Base-by-base conservation (phyloP, 768 basidiomycete species). In the Chalciporus sphaerocephalus region DNA sequence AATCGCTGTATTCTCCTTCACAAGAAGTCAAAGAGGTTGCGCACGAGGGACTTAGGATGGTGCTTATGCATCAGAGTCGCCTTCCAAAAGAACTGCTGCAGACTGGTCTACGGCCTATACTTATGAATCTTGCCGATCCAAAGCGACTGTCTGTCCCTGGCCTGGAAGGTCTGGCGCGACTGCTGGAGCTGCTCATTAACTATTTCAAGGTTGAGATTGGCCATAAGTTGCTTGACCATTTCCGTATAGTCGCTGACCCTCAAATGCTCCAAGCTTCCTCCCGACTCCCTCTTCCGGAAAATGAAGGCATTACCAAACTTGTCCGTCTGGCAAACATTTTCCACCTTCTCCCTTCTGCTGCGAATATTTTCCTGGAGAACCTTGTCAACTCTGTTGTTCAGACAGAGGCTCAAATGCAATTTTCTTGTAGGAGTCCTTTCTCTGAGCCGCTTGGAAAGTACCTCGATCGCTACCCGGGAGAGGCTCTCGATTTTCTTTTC, bases 181-280 rank as follows among this genome's bases (percentile, higher is more conserved):
- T 99, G 39, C 73, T 99, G 39, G 92, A 96, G 64, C 78, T 99
- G 6, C 70, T 99, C 44, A 96, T 93, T 30, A 97, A 97, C 64
- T 98, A 99, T 69, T 99, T 99, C 82, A 98, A 97, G 65, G 95
- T 99, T 15, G 96, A 99, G 70, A 98, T 99, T 48, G 96, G 96
- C 1, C 81, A 90, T 65, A 99, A 99, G 68, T 80, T 99, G 6
- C 74, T 99, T 17, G 96, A 98, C 57, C 96, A 99, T 63, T 97
- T 95, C 69, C 84, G 86, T 34, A 82, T 87, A 28, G 85, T 99
- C 17, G 90, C 95, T 20, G 92, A 95, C 58, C 86, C 91, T 12
- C 83, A 85, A 53, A 84, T 90, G 72, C 75, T 97, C 21, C 77
- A 79, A 46, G 81, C 80, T 38, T 87, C 93, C 0, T 83, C 92